Evolutionary conservation across 176 grass and related monocot species (phyloP), one percentile per base, ranked within the genome.

Genomic region (Oryza longistaminata): DNA sequence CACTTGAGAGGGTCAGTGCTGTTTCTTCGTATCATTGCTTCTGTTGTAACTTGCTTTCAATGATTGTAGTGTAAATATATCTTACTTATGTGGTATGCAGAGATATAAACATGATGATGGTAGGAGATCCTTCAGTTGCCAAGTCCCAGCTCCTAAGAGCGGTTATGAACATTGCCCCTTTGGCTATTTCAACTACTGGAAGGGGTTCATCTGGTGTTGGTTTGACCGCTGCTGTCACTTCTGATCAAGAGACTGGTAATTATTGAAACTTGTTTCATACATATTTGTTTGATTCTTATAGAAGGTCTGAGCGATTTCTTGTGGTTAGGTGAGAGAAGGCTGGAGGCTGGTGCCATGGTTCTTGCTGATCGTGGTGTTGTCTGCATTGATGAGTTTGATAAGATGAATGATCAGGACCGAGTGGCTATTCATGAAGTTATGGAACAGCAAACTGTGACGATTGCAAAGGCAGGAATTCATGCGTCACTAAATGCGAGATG

Each of bases 91-190:
- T 46, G 34, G 37, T 64, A 16, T 90, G 37, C 81, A 99, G 96
- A 77, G 96, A 99, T 87, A 92, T 99, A 91, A 99, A 99, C 78
- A 99, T 99, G 96, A 99, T 99, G 96, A 99, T 99, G 93, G 96
- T 96, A 33, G 96, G 96, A 75, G 93, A 99, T 88, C 93, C 96
- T 85, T 99, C 93, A 34, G 96, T 99, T 84, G 96, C 96, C 40
- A 99, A 99, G 80, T 99, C 96, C 43, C 96, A 96, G 83, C 93
- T 99, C 33, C 82, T 99, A 83, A 90, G 96, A 88, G 96, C 86
- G 78, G 86, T 99, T 21, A 99, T 99, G 91, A 99, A 96, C 68
- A 99, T 99, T 83, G 86, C 91, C 34, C 96, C 96, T 37, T 82
- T 99, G 26, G 96, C 96, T 71, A 99, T 99, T 34, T 99, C 91